Evolutionary conservation across 2,329 filamentous ascomycete genomes (phyloP).

Genomic region (Epichloe glyceriae): DNA sequence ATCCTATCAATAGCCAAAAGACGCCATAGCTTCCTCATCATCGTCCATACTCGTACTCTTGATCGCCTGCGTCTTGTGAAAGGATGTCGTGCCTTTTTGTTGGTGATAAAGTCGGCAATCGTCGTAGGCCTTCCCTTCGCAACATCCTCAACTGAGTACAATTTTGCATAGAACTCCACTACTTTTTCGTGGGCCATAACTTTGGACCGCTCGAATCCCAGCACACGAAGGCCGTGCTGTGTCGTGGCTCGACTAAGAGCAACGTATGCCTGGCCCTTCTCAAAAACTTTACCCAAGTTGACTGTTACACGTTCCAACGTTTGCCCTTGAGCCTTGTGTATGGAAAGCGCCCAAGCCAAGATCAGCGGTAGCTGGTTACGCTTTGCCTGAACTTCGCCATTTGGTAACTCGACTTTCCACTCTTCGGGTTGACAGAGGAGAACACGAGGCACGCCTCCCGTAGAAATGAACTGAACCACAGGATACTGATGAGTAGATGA

Average conservation of each 20-base stretch:
- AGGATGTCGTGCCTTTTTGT: conserved; percentile 16
- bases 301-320: conserved; percentile 91
- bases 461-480: conserved; percentile 68
- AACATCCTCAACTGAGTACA: conserved; percentile 50
- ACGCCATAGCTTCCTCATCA: conserved; percentile 35
- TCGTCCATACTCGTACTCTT: conserved; percentile 29
- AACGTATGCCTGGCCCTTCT: conserved; percentile 96
- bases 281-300: conserved; percentile 81
- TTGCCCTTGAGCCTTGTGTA: conserved; percentile 96
- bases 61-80: conserved; percentile 8
- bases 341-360: conserved; percentile 90
- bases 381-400: conserved; percentile 82
- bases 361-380: conserved; percentile 77
- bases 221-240: conserved; percentile 75
- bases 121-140: conserved; percentile 34
- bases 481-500: conserved; percentile 54
- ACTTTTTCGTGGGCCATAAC: conserved; percentile 92
- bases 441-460: conserved; percentile 49
- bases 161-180: conserved; percentile 68
- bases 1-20: conserved; percentile 26
- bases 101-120: conserved; percentile 28
- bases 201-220: conserved; percentile 77
- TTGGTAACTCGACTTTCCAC: conserved; percentile 97
- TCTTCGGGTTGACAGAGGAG: conserved; percentile 76
- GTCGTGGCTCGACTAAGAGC: conserved; percentile 85